Evolutionary conservation across 1,139 yeast genomes (phyloP), one percentile per base, ranked within the genome.

Genomic region (Komagataea norvegica): DNA sequence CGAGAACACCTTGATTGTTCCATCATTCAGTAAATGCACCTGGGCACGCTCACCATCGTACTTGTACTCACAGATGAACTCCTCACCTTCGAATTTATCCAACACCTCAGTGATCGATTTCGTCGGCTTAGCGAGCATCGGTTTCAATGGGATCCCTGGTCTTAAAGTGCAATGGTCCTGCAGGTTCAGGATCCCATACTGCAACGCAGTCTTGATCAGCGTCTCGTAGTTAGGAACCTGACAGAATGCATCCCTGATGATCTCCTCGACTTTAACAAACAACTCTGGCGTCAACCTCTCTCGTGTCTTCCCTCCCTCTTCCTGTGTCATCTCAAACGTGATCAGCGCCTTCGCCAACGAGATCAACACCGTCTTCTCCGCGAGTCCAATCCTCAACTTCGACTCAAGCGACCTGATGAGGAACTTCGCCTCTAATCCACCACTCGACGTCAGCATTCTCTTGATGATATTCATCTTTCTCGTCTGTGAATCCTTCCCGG

Each of bases 31-130:
- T 25, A 83, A 62, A 59, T 91, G 99, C 8, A 91, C 82, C 57
- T 91, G 99, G 0, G 97, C 97, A 51, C 99, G 74, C 61, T 93
- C 98, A 32, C 99, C 99, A 59, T 91, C 98, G 55, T 91, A 91
- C 56, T 91, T 91, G 64, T 89, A 91, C 57, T 91, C 98, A 58
- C 96, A 89, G 0, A 97, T 88, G 55, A 91, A 91, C 42, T 76
- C 77, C 49, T 81, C 83, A 24, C 82, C 89, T 48, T 83, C 85
- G 58, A 91, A 88, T 39, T 95, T 69, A 57, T 91, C 96, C 42
- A 91, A 68, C 1, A 93, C 85, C 56, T 93, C 99, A 21, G 84
- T 74, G 31, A 93, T 80, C 3, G 96, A 77, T 55, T 91, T 91
- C 0, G 98, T 89, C 2, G 99, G 98, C 57, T 91, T 91, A 5